A percentile compares a stretch with the other conserved stretches of the same genome.
Conservation (phyloP, 352 stramenopile genomes). For the Phytophthora palmivora region DNA sequence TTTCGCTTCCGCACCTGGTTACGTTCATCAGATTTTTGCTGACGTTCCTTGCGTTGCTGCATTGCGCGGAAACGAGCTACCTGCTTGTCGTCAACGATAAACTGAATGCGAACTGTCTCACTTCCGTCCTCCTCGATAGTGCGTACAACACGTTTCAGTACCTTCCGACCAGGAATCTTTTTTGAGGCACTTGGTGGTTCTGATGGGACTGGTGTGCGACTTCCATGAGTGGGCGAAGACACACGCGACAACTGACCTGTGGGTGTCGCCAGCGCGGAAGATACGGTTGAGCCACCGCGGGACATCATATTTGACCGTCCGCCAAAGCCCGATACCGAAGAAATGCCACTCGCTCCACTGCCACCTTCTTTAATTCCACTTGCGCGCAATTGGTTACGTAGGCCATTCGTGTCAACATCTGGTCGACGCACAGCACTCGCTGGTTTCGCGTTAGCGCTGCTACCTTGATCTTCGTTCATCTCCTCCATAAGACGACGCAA, state of each 20-base stretch:
- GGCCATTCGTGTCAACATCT: conserved; percentile 66
- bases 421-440: conserved; percentile 56
- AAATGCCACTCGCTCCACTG: conserved; percentile 39
- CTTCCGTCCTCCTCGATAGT: conserved; percentile 84
- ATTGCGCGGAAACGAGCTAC: conserved; percentile 79
- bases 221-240: conserved; percentile 67
- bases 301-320: conserved; percentile 50
- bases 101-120: conserved; percentile 80
- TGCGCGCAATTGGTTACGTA: conserved; percentile 72
- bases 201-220: conserved; percentile 37
- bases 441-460: conserved; percentile 29
- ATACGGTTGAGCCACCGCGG: conserved; percentile 61
- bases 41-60: conserved; percentile 77
- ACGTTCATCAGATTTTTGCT: conserved; percentile 73
- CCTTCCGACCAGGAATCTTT: conserved; percentile 57
- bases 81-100: conserved; percentile 78
- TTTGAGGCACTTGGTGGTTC: conserved; percentile 46
- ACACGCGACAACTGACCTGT: conserved; percentile 71
- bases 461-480: conserved; percentile 79
- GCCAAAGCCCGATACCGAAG: conserved; percentile 38
- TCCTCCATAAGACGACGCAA: conserved; percentile 81
- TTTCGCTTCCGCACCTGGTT: conserved; percentile 84
- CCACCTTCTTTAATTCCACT: conserved; percentile 76
- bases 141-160: conserved; percentile 77
- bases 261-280: conserved; percentile 70